Conservation (phyloP, 2,329 filamentous ascomycete genomes). For the Neonectria faginata region DNA sequence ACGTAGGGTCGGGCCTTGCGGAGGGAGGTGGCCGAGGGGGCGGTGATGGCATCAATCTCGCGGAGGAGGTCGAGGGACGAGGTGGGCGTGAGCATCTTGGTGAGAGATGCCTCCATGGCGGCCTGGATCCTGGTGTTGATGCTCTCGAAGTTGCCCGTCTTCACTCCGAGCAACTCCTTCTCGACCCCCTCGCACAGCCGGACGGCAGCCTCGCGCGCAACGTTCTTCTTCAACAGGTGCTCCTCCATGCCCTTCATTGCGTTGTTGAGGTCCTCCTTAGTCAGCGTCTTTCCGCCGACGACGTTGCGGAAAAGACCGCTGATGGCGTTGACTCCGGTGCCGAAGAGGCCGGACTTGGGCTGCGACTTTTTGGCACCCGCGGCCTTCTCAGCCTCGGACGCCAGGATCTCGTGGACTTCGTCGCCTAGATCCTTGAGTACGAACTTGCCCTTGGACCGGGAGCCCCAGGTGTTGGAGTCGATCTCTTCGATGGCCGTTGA, state of each 20-base stretch:
- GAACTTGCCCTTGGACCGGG: constrained; percentile 89
- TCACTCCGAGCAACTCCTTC: constrained; percentile 87
- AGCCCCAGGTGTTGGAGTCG: constrained; percentile 85
- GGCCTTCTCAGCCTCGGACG: constrained; percentile 74
- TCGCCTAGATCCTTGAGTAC: constrained; percentile 93
- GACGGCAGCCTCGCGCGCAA: constrained; percentile 92
- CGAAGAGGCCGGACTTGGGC: constrained; percentile 74
- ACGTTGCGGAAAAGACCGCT: constrained; percentile 93
- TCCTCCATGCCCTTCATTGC: constrained; percentile 97
- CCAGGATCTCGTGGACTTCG: constrained; percentile 90
- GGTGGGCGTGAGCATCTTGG: constrained; percentile 95
- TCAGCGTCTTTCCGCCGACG: constrained; percentile 92
- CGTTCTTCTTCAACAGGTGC: constrained; percentile 93
- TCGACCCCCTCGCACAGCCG: constrained; percentile 93
- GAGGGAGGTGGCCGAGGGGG: constrained; percentile 72
- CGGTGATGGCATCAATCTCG: constrained; percentile 85
- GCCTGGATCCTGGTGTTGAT: constrained; percentile 85
- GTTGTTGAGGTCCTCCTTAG: constrained; percentile 88
- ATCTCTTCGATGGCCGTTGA: constrained; percentile 77
- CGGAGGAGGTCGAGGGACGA: constrained; percentile 94
- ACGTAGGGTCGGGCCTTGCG: constrained; percentile 85
- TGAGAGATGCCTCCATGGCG: constrained; percentile 91
- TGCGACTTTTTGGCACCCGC: constrained; percentile 59
- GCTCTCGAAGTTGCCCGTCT: constrained; percentile 91
- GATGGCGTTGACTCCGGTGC: constrained; percentile 83